Evolutionary conservation across 345 rosid species (phyloP).

Genomic region (Euphorbia lathyris): DNA sequence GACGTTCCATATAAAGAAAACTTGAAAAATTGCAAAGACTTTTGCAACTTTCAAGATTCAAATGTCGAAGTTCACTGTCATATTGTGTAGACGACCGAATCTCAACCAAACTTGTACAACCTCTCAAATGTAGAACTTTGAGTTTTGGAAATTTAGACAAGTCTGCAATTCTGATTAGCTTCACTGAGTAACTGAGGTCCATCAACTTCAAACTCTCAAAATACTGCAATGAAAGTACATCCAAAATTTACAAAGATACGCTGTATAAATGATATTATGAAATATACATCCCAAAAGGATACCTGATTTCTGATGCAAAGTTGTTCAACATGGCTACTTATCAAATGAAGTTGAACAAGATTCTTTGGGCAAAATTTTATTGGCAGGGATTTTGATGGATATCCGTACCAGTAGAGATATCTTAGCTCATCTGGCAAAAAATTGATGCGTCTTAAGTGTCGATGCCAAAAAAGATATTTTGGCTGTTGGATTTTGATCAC

Average conservation of each 20-base stretch:
- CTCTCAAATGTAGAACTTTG: neutral
- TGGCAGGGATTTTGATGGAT: conserved; percentile 7
- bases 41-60: neutral
- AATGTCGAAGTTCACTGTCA: neutral
- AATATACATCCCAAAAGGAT: neutral
- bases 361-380: neutral
- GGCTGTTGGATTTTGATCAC: neutral
- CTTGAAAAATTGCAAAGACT: neutral
- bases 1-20: neutral
- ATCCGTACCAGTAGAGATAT: conserved; percentile 1
- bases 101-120: conserved; percentile 1
- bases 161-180: conserved; percentile 3
- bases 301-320: conserved; percentile 1
- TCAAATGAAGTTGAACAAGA: conserved; percentile 8
- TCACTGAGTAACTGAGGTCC: conserved; percentile 8
- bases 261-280: too few relatives aligned
- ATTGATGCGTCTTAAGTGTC: neutral
- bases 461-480: neutral
- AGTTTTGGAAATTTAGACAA: neutral
- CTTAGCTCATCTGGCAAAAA: conserved; percentile 7
- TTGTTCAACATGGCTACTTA: neutral
- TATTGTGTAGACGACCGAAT: neutral
- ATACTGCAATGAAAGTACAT: neutral
- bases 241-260: neutral
- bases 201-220: conserved; percentile 11